A percentile compares a stretch with the other conserved stretches of the same genome.
These are phyloP conservation scores for Wickerhamomyces hampshirensis DNA, from an alignment of 805 yeast genomes.

Conservation along the genomic window DNA sequence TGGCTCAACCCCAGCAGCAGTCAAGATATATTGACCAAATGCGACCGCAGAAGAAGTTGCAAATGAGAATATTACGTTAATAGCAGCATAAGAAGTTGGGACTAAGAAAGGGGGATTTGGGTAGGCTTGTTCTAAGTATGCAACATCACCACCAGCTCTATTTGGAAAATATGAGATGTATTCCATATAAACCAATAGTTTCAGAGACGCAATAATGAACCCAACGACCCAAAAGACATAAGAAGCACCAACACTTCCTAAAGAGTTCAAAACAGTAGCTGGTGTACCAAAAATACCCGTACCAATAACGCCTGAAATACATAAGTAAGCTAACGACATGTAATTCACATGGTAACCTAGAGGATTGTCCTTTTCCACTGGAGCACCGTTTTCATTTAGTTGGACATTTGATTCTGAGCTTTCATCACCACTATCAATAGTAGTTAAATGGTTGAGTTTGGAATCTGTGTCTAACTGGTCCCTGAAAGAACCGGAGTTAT, in stretches of 20 bases:
- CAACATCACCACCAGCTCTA: conserved; percentile 36
- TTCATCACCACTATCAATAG: no score
- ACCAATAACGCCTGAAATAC: conserved; percentile 51
- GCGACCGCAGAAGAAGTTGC: conserved; percentile 34
- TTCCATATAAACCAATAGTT: conserved; percentile 36
- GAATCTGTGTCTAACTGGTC: no score
- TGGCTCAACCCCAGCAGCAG: conserved; percentile 28
- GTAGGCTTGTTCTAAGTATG: conserved; percentile 34
- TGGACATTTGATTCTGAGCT: no score
- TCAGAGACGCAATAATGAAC: conserved; percentile 33
- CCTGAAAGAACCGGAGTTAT: no score
- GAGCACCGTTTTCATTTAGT: conserved; percentile 31
- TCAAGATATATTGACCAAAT: conserved; percentile 30
- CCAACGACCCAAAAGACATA: conserved; percentile 41
- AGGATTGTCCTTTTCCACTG: conserved; percentile 35
- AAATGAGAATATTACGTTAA: conserved; percentile 33
- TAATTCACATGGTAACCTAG: conserved; percentile 39
- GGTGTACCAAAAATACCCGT: conserved; percentile 58
- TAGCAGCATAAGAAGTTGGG: conserved; percentile 36
- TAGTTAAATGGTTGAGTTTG: no score
- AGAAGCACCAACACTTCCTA: conserved; percentile 40
- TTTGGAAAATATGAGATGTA: conserved; percentile 34
- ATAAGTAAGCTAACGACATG: conserved; percentile 48
- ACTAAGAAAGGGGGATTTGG: conserved; percentile 31
- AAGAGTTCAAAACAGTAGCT: conserved; percentile 36